Base-by-base conservation (phyloP, 441 rosid genomes). In the Pelargonium citronellum region DNA sequence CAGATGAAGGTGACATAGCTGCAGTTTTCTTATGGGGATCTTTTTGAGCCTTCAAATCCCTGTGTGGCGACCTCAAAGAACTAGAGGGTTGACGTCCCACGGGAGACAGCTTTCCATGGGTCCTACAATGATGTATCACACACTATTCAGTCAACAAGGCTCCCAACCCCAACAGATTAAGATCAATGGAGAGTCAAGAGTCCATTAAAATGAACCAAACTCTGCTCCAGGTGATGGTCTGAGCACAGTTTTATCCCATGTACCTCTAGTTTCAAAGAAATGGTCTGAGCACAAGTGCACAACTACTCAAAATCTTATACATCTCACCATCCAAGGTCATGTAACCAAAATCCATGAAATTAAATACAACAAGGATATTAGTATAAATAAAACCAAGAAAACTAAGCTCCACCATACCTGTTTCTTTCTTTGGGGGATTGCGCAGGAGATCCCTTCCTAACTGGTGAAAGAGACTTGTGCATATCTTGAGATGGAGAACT, bases 341-440 rank as follows among this genome's bases (percentile, higher is more conserved):
- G 15, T 51, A 51, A 51, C 57, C 16, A 4, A 51, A 51, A 51
- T 51, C 60, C 60, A 53, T 53, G 22, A 53, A 16, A 53, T 15
- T 53, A 53, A n/a, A 53, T 4, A 53, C 61, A 55, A 55, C 11
- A 55, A 55, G 24, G 24, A 22, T 15, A 1, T 55, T 17, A 7
- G 22, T 16, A 55, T 8, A 19, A 55, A 55, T 17, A 16, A 55
- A 55, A 55, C 61, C 20, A 15, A 5, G 17, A 75, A 67, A 62
- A n/a, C n/a, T 11, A 3, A 53, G 22, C 57, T 66, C 11, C 68
- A 71, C 44, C 39, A 62, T 80, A 93, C 98, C 89, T 79, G 55
- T 70, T 70, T 80, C 79, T 81, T 77, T 72, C 90, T 73, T 76
- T 76, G 17, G 79, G 79, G 81, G 83, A 82, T 51, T 71, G 83